Base-by-base conservation (phyloP, 192 early-diverging fungal species). In the Ambispora gerdemannii region DNA sequence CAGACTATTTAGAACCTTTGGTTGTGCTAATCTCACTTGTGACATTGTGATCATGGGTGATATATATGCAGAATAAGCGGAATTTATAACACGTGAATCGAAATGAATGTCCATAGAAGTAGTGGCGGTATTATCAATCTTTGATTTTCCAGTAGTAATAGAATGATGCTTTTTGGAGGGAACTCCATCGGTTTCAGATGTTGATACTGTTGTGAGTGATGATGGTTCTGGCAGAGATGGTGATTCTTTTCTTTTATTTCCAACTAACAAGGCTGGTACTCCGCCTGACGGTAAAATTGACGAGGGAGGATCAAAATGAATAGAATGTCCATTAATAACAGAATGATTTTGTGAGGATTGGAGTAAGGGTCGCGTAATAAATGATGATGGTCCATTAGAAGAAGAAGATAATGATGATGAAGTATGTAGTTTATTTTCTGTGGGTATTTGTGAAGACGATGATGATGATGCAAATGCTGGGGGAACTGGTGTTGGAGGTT, bases 211-310 rank as follows among this genome's bases (percentile, higher is more conserved):
- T n/a, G n/a, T n/a, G n/a, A n/a, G n/a, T 4, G 50, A 71, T 17
- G 67, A 64, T 49, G 55, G 31, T 3, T 73, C 75, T n/a, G n/a
- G n/a, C n/a, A n/a, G n/a, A 6, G 50, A 71, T 17, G 67, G 61
- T 49, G 55, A 30, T 3, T 73, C 75, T 52, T 80, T 81, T 68
- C 83, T 76, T 67, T 84, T 86, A 24, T 79, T 83, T 25, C 83
- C 84, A 8, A 76, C 61, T 4, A 82, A 55, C 3, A 76, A 32
- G 11, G 80, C 69, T 19, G 72, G 71, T 33, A 87, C 66, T 17
- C 82, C 82, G 35, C 76, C 66, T 2, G 70, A 59, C 11, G 77
- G 79, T 15, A 80, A 52, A 2, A 72, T 49, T n/a, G 67, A 64
- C 3, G 72, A 72, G 50, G 84, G 80, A 3, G 63, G 53, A 22